These are phyloP conservation scores for Apiotrichum siamense DNA, from an alignment of 1,284 basidiomycete genomes.

Conservation along the genomic window DNA sequence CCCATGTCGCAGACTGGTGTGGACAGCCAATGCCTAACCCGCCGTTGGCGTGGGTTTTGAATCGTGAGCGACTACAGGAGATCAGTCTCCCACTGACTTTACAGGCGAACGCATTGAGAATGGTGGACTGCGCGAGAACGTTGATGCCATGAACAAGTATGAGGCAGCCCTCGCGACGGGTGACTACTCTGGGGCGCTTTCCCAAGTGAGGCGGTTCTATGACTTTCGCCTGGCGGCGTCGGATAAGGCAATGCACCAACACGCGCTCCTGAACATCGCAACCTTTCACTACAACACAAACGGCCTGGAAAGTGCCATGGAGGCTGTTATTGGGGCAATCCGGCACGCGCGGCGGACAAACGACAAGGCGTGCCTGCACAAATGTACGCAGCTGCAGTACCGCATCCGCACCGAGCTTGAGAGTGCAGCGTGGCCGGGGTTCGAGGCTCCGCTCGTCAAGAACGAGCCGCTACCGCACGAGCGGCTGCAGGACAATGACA, in stretches of 20 bases:
- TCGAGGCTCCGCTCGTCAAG: slow-evolving; percentile 19
- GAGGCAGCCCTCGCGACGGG: slow-evolving; percentile 29
- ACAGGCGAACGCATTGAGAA: neutral
- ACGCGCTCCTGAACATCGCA: slow-evolving; percentile 45
- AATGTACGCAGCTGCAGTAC: slow-evolving; percentile 34
- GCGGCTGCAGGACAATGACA: slow-evolving; percentile 19
- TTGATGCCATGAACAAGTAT: slow-evolving; percentile 19
- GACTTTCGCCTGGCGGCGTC: slow-evolving; percentile 40
- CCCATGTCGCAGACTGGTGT: slow-evolving; percentile 35
- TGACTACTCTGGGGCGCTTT: slow-evolving; percentile 37
- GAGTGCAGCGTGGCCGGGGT: slow-evolving; percentile 7
- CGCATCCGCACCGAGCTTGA: slow-evolving; percentile 24
- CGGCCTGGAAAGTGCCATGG: slow-evolving; percentile 32
- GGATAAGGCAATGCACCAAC: slow-evolving; percentile 37
- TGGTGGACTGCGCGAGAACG: neutral
- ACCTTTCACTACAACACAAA: slow-evolving; percentile 41
- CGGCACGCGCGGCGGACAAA: slow-evolving; percentile 37
- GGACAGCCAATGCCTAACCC: slow-evolving; percentile 5
- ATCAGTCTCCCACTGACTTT: too few relatives aligned
- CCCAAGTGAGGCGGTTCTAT: slow-evolving; percentile 40
- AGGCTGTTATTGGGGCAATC: slow-evolving; percentile 43
- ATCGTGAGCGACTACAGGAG: neutral
- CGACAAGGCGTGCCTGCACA: slow-evolving; percentile 38
- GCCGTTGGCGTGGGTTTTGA: neutral
- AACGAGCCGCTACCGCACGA: slow-evolving; percentile 17